Conservation (phyloP, 176 grass and related monocot species). For the Oropetium thomaeum region DNA sequence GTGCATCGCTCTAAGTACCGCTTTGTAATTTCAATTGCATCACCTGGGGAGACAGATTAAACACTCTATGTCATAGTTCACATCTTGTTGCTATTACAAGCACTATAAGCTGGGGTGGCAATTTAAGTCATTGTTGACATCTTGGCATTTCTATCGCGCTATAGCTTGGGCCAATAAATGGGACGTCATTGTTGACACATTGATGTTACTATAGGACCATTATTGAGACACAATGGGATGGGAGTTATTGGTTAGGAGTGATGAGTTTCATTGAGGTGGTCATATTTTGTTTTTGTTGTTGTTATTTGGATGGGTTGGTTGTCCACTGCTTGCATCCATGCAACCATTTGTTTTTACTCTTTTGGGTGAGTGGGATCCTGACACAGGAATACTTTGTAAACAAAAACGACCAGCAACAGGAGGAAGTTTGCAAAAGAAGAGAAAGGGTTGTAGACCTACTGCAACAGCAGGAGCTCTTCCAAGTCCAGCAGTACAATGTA, state of each 20-base stretch:
- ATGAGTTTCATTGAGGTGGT: background rate
- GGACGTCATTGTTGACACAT: background rate
- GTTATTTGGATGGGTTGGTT: background rate
- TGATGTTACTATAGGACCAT: background rate
- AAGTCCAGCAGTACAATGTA: slow-evolving; percentile 98
- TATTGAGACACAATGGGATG: background rate
- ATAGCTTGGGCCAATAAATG: no score
- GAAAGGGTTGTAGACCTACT: slow-evolving; percentile 45
- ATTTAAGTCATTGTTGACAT: background rate
- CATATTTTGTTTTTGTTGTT: background rate
- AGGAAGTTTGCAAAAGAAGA: background rate
- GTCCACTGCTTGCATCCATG: background rate
- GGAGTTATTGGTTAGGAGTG: background rate
- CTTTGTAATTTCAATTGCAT: background rate
- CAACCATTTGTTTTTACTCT: background rate
- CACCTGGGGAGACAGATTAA: background rate
- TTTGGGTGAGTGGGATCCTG: background rate
- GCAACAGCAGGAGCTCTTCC: slow-evolving; percentile 92
- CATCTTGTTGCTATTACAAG: slow-evolving; percentile 9
- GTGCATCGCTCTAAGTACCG: background rate
- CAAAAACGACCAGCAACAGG: background rate
- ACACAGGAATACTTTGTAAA: background rate
- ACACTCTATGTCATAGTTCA: background rate
- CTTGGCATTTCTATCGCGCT: background rate
- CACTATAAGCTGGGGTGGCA: background rate